Base-by-base conservation (phyloP, 768 basidiomycete species). In the Pseudohyphozyma bogoriensis region DNA sequence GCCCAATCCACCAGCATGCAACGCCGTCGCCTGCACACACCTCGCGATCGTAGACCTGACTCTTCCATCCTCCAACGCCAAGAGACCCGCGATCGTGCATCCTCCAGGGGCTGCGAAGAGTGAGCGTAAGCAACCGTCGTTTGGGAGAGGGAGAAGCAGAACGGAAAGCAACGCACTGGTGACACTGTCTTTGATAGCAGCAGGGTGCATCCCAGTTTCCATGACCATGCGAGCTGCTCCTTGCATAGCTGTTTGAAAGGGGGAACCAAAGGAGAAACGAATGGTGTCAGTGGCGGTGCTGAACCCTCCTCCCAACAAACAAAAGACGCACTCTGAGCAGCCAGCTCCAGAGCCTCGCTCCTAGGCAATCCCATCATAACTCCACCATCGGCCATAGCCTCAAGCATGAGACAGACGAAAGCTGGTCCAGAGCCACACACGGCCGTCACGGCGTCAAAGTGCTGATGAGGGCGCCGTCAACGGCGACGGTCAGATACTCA, bases 281-380 rank as follows among this genome's bases (percentile, higher is more conserved):
- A n/a, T n/a, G n/a, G 49, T 46, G 44, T 40, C 39, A 40, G 39
- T 22, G 39, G 12, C n/a, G n/a, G 22, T 12, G 44, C n/a, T 12
- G 24, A 46, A 24, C 44, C 10, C 13, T 46, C 10, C 10, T n/a
- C 62, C 46, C 31, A 53, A 28, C 18, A 12, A 24, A 46, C 39
- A 15, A 12, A 20, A n/a, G 8, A 37, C 45, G 69, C 71, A 95
- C 93, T 90, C 76, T 99, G 95, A 47, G 93, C 83, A 51, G 95
- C 93, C 54, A 99, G 76, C 72, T 99, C 95, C 45, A 97, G 75
- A 7, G 95, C 91, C 74, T 96, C 95, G 2, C 83, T 82, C 63
- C 95, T 79, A 4, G 95, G 95, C 54, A 99, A 76, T 33, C 95
- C 95, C 95, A 97, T 97, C 93, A 99, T 97, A 49, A 97, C 95